These are phyloP conservation scores for Sarocladium strictum DNA, from an alignment of 2,329 filamentous ascomycete genomes.

Conservation along the genomic window DNA sequence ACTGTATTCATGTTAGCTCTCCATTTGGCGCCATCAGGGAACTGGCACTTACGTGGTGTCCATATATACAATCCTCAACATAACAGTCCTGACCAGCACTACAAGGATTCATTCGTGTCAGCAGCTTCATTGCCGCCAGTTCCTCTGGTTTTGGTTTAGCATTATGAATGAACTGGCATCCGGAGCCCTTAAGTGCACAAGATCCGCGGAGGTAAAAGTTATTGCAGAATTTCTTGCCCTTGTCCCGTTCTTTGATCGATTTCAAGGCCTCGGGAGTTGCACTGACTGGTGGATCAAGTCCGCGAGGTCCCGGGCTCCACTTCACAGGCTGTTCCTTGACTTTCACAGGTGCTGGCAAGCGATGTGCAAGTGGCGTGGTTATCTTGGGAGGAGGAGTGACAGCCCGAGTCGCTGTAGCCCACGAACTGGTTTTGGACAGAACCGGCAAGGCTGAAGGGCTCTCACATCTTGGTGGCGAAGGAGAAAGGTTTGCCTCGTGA, in stretches of 20 bases:
- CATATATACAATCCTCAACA: constrained; percentile 54
- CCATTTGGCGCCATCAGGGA: not conserved
- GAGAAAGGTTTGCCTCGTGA: constrained; percentile 8
- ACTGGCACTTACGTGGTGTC: constrained; percentile 47
- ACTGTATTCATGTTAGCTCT: constrained; percentile 30
- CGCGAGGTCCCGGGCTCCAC: constrained; percentile 50
- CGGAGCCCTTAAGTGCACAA: constrained; percentile 45
- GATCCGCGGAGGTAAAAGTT: constrained; percentile 51
- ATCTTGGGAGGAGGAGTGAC: constrained; percentile 29
- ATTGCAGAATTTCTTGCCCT: constrained; percentile 54
- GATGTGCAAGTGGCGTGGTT: constrained; percentile 35
- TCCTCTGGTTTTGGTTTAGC: constrained; percentile 49
- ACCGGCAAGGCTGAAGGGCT: constrained; percentile 12
- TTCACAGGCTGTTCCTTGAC: constrained; percentile 16
- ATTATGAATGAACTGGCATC: constrained; percentile 52
- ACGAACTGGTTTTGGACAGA: constrained; percentile 20
- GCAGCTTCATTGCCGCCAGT: constrained; percentile 46
- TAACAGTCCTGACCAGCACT: constrained; percentile 52
- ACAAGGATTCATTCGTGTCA: constrained; percentile 54
- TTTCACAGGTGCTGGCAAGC: constrained; percentile 26
- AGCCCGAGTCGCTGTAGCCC: constrained; percentile 35
- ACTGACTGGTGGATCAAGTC: constrained; percentile 46
- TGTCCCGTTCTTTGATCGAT: constrained; percentile 49
- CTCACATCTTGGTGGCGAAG: constrained; percentile 13
- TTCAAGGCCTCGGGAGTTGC: constrained; percentile 43